Conservation (phyloP, 768 basidiomycete genomes). For the Lentinula aciculospora region DNA sequence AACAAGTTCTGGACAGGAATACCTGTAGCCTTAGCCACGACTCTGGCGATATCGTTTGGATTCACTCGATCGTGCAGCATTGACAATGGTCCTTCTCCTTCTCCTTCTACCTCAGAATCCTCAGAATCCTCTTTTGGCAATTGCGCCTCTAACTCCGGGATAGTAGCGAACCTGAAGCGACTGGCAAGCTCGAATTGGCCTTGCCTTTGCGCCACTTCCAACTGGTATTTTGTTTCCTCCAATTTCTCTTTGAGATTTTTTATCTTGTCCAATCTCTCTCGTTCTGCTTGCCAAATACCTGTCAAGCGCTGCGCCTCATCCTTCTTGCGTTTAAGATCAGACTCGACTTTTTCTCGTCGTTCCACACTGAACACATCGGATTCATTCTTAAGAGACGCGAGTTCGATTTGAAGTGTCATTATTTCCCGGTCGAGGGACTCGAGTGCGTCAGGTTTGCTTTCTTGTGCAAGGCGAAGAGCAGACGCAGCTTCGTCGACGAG, state of each 20-base stretch:
- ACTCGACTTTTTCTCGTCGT: slow-evolving; percentile 62
- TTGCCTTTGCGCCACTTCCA: slow-evolving; percentile 85
- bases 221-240: slow-evolving; percentile 78
- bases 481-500: slow-evolving; percentile 92
- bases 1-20: slow-evolving; percentile 87
- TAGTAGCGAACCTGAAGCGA: slow-evolving; percentile 76
- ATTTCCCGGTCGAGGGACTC: slow-evolving; percentile 81
- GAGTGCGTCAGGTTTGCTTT: slow-evolving; percentile 81
- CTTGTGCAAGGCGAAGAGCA: slow-evolving; percentile 80
- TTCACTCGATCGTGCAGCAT: slow-evolving; percentile 87
- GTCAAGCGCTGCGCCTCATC: slow-evolving; percentile 57
- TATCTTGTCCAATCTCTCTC: slow-evolving; percentile 58
- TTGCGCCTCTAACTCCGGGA: slow-evolving; percentile 73
- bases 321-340: slow-evolving; percentile 52
- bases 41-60: slow-evolving; percentile 82
- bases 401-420: slow-evolving; percentile 83
- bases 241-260: slow-evolving; percentile 71
- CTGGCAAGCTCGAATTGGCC: slow-evolving; percentile 85
- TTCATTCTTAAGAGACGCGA: slow-evolving; percentile 87
- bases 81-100: slow-evolving; percentile 42
- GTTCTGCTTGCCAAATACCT: slow-evolving; percentile 76
- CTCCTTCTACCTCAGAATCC: slow-evolving; percentile 28
- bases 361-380: slow-evolving; percentile 79
- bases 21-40: slow-evolving; percentile 84
- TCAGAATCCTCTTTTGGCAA: slow-evolving; percentile 57